Evolutionary conservation across 805 yeast species (phyloP).

Genomic region (Yarrowia sp.): DNA sequence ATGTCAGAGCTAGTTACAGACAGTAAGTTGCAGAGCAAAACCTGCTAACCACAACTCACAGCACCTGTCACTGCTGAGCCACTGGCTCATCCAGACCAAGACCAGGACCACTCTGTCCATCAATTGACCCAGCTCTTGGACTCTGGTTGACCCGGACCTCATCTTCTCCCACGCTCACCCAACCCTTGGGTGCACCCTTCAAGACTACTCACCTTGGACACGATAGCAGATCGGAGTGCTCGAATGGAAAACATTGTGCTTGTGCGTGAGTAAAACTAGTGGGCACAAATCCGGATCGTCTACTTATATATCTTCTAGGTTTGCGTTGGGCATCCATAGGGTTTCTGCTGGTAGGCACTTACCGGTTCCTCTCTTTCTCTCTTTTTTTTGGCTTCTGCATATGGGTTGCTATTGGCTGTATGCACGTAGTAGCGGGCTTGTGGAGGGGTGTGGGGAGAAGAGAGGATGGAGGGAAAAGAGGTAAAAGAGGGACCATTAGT

Average conservation of each 20-base stretch:
- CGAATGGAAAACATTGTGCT: conserved; percentile 20
- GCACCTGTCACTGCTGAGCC: no score
- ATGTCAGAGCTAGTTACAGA: no score
- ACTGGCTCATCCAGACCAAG: background rate
- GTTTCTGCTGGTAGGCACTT: background rate
- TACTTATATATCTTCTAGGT: conserved; percentile 24
- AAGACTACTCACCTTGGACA: conserved; percentile 21
- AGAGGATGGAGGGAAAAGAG: no score
- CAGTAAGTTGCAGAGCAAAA: no score
- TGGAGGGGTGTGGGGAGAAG: background rate
- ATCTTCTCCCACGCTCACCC: background rate
- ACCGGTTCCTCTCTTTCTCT: background rate
- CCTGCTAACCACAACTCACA: no score
- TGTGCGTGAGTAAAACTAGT: background rate
- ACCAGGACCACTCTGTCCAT: background rate
- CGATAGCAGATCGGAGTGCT: conserved; percentile 13
- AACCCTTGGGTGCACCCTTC: background rate
- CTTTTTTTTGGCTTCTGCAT: conserved; percentile 13
- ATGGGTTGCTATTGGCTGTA: conserved; percentile 22
- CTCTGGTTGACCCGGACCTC: conserved; percentile 7
- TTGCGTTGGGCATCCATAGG: conserved; percentile 16
- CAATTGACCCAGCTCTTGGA: background rate
- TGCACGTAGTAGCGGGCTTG: background rate
- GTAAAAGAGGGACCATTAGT: no score
- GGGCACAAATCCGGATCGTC: background rate